Evolutionary conservation across 2,329 filamentous ascomycete species (phyloP).

Genomic region (Aspergillus niger): DNA sequence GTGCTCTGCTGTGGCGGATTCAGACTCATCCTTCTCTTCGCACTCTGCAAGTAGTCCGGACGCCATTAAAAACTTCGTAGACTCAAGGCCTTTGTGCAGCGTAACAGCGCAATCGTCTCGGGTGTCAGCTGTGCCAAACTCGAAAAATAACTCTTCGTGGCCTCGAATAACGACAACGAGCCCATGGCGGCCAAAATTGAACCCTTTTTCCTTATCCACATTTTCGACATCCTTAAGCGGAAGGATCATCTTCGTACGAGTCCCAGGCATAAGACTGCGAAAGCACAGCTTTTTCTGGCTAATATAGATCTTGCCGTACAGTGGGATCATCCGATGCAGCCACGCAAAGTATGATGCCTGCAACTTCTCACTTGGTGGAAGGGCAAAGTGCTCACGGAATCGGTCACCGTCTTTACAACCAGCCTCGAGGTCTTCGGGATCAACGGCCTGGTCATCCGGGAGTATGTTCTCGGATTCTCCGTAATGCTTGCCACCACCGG

Average conservation of each 20-base stretch:
- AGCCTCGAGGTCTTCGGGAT: constrained; percentile 59
- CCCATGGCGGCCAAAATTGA: constrained; percentile 86
- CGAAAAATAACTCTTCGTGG: constrained; percentile 95
- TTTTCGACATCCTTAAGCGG: constrained; percentile 91
- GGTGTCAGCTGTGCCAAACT: constrained; percentile 75
- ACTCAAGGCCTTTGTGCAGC: constrained; percentile 74
- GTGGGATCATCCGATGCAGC: constrained; percentile 81
- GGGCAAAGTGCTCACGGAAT: constrained; percentile 85
- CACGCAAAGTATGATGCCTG: constrained; percentile 91
- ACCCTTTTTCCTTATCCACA: constrained; percentile 91
- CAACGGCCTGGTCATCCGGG: constrained; percentile 64
- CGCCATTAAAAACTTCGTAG: constrained; percentile 68
- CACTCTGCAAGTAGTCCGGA: constrained; percentile 68
- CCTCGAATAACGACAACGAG: constrained; percentile 90
- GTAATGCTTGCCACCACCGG: constrained; percentile 87
- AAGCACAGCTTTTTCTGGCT: constrained; percentile 88
- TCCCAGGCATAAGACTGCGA: constrained; percentile 84
- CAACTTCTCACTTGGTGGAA: constrained; percentile 80
- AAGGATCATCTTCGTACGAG: constrained; percentile 87
- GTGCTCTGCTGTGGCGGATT: constrained; percentile 77
- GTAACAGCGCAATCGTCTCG: constrained; percentile 89
- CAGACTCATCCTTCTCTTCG: constrained; percentile 69
- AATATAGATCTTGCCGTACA: constrained; percentile 97
- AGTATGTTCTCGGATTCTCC: constrained; percentile 68
- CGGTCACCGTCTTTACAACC: constrained; percentile 61